Conservation (phyloP, 192 early-diverging fungal genomes). For the Coemansia sp. region DNA sequence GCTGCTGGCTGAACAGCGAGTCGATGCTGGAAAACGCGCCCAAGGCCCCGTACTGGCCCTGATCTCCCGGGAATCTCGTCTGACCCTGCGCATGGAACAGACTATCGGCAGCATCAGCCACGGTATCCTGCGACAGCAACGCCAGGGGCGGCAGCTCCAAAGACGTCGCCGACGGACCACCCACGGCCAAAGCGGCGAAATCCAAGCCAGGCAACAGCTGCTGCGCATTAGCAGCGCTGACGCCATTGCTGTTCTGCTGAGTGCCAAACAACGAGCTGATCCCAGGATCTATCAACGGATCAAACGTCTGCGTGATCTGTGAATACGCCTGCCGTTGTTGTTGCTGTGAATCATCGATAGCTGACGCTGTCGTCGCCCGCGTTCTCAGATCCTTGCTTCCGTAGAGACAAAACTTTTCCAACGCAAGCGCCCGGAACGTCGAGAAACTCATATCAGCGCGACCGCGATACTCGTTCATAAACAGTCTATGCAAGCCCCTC, state of each 20-base stretch:
- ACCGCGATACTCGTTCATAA: constrained; percentile 1
- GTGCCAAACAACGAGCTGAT: not conserved
- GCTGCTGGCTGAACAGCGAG: not conserved
- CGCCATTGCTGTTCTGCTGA: not conserved
- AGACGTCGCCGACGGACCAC: not conserved
- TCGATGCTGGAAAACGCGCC: no score
- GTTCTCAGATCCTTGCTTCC: no score
- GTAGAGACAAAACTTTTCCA: constrained; percentile 13
- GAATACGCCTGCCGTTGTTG: not conserved
- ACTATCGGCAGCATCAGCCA: not conserved
- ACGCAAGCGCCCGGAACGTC: constrained; percentile 26
- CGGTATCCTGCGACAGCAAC: not conserved
- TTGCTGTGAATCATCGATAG: no score
- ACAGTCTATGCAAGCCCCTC: constrained; percentile 23
- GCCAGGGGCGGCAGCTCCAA: not conserved
- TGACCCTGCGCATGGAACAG: no score
- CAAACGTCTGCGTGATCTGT: not conserved
- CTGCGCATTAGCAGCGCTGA: not conserved
- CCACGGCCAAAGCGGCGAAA: not conserved
- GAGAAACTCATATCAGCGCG: constrained; percentile 18
- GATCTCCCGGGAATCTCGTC: no score
- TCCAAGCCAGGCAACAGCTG: not conserved
- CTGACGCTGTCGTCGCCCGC: no score
- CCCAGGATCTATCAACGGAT: not conserved
- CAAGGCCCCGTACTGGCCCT: no score